These are phyloP conservation scores for Paraleonurus japonicus DNA, from an alignment of 257 asterid species.

Conservation along the genomic window DNA sequence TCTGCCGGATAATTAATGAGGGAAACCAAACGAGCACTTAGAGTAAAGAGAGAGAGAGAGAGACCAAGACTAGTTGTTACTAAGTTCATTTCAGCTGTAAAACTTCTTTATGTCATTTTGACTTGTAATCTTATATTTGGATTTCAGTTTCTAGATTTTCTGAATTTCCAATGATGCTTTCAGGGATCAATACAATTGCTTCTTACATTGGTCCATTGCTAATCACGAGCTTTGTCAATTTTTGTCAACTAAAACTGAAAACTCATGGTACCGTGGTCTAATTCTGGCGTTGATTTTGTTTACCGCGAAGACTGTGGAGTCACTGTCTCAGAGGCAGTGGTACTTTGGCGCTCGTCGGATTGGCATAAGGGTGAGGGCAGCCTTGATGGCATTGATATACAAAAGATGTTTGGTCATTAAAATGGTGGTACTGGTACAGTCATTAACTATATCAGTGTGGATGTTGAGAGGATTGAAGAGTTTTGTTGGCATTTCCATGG, in stretches of 20 bases:
- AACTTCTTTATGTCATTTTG: too few relatives aligned
- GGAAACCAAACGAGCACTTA: too few relatives aligned
- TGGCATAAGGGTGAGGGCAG: constrained; percentile 66
- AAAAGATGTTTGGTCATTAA: constrained; percentile 53
- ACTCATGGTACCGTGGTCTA: constrained; percentile 53
- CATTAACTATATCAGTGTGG: constrained; percentile 66
- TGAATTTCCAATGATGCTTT: constrained; percentile 17
- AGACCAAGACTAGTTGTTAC: too few relatives aligned
- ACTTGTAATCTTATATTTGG: neutral
- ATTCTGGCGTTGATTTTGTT: constrained; percentile 65
- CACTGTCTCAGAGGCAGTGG: constrained; percentile 88
- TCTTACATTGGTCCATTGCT: constrained; percentile 78
- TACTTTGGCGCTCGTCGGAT: constrained; percentile 81
- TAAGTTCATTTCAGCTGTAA: too few relatives aligned
- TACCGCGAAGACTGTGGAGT: constrained; percentile 72
- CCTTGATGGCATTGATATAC: constrained; percentile 70
- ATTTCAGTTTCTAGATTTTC: neutral
- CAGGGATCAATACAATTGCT: constrained; percentile 73
- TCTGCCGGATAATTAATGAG: too few relatives aligned
- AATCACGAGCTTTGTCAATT: constrained; percentile 76
- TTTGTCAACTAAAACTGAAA: constrained; percentile 51
- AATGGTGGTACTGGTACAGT: constrained; percentile 54
- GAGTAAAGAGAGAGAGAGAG: too few relatives aligned
- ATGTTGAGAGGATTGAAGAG: constrained; percentile 86
- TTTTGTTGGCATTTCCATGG: constrained; percentile 75